A percentile compares a stretch with the other conserved stretches of the same genome.
phyloP scores from a whole-genome alignment of 2,329 filamentous ascomycete species.

The Myrmaecium sp. region DNA sequence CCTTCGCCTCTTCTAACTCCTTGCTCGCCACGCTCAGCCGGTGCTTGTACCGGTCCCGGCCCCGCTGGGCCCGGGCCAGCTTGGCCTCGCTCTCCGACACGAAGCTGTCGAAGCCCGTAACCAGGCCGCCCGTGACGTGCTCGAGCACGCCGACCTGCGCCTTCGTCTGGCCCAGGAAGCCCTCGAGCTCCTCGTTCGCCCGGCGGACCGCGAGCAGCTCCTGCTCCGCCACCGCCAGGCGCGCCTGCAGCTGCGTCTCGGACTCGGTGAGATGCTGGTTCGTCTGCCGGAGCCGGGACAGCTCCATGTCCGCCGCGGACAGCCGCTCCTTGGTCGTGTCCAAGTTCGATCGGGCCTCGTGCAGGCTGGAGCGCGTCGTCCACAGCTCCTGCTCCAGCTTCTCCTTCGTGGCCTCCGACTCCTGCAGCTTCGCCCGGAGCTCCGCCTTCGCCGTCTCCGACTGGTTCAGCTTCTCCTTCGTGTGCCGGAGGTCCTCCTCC shows the following conservation, averaged over 20 bases:
- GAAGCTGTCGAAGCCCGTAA: slow-evolving; percentile 7
- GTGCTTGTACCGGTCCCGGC: slow-evolving; percentile 16
- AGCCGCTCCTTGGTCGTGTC: slow-evolving; percentile 7
- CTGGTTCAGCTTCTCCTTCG: slow-evolving; percentile 10
- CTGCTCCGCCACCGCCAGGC: slow-evolving; percentile 15
- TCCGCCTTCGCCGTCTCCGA: slow-evolving; percentile 10
- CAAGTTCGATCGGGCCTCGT: too few relatives aligned
- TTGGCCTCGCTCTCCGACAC: slow-evolving; percentile 14
- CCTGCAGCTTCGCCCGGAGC: slow-evolving; percentile 9
- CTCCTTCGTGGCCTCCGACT: slow-evolving; percentile 9
- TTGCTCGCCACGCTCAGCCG: slow-evolving; percentile 12
- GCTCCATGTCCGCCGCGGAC: slow-evolving; percentile 13
- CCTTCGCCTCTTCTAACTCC: slow-evolving; percentile 7
- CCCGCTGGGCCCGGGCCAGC: slow-evolving; percentile 11
- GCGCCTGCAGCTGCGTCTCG: slow-evolving; percentile 12
- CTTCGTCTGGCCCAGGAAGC: slow-evolving; percentile 15
- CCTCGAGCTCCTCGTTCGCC: slow-evolving; percentile 16
- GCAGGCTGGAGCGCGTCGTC: too few relatives aligned
- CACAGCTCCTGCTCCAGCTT: slow-evolving; percentile 8
- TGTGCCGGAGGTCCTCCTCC: slow-evolving; percentile 9
- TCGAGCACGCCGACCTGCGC: slow-evolving; percentile 14
- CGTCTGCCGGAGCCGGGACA: slow-evolving; percentile 11
- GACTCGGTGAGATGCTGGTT: slow-evolving; percentile 13
- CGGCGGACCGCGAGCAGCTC: slow-evolving; percentile 13
- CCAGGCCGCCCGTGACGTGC: slow-evolving; percentile 13